Conservation (phyloP, 768 basidiomycete genomes). For the Nidula microcarpa region DNA sequence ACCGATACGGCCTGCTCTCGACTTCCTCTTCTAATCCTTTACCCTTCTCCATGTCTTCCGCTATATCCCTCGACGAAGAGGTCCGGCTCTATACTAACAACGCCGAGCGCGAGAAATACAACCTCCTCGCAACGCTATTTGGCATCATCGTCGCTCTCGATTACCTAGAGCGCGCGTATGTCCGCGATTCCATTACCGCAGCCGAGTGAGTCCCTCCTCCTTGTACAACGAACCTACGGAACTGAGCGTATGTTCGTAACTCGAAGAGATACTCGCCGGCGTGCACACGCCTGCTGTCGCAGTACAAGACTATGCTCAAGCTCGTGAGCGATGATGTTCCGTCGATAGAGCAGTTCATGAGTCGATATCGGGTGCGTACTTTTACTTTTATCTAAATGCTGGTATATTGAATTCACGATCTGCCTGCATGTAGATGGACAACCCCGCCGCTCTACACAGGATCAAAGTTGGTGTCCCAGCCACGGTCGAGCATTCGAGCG, state of each 20-base stretch:
- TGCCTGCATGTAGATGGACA: no score
- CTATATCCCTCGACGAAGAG: constrained; percentile 79
- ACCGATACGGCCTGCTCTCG: neutral
- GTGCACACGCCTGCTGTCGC: constrained; percentile 89
- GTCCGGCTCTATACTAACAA: constrained; percentile 85
- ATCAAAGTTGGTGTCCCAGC: constrained; percentile 93
- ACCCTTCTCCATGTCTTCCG: constrained; percentile 7
- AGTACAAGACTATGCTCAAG: constrained; percentile 97
- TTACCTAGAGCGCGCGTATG: constrained; percentile 93
- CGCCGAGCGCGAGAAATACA: constrained; percentile 85
- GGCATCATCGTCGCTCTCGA: constrained; percentile 90
- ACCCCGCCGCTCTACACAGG: constrained; percentile 88
- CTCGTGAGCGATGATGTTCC: constrained; percentile 88
- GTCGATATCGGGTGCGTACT: constrained; percentile 67
- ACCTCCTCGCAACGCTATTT: constrained; percentile 85
- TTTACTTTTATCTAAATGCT: no score
- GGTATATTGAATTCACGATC: no score
- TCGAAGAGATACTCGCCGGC: constrained; percentile 90
- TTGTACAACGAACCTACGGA: constrained; percentile 1
- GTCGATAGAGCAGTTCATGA: constrained; percentile 89
- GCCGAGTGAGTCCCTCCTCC: constrained; percentile 66
- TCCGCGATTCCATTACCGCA: constrained; percentile 87
- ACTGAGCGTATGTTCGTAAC: constrained; percentile 25
- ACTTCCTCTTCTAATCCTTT: neutral
- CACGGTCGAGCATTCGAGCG: constrained; percentile 92